Conservation (phyloP, 2,329 filamentous ascomycete species). For the Fusarium sambucinum region DNA sequence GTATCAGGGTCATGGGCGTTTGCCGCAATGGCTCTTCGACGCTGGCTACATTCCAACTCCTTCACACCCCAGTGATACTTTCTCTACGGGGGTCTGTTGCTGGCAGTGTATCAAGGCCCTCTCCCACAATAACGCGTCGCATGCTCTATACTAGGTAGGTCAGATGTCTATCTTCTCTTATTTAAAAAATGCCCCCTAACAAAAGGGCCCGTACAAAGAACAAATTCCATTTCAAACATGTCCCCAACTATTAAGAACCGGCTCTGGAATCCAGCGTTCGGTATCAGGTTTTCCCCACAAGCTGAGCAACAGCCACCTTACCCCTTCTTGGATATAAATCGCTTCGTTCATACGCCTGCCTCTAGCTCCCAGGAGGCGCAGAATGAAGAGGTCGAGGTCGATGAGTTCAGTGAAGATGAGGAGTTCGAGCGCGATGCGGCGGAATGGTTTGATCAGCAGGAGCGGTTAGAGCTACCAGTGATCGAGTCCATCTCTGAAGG, state of each 20-base stretch:
- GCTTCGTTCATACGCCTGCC: conserved; percentile 44
- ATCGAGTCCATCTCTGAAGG: conserved; percentile 14
- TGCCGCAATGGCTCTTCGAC: conserved; percentile 43
- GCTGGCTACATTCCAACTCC: conserved; percentile 33
- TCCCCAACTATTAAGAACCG: conserved; percentile 29
- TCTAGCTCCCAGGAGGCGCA: background rate
- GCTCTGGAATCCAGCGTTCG: conserved; percentile 50
- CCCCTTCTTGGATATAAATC: conserved; percentile 45
- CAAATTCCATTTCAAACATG: conserved; percentile 35
- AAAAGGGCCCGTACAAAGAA: conserved; percentile 5
- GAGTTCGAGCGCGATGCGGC: conserved; percentile 44
- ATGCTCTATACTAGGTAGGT: conserved; percentile 35
- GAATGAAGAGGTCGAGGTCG: conserved; percentile 5
- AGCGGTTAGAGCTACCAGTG: conserved; percentile 13
- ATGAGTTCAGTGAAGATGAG: conserved; percentile 44
- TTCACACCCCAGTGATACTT: conserved; percentile 39
- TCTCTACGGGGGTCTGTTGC: conserved; percentile 38
- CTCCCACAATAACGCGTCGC: conserved; percentile 25
- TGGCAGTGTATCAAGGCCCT: conserved; percentile 49
- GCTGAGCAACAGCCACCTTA: conserved; percentile 40
- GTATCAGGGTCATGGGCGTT: conserved; percentile 43
- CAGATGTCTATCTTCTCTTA: background rate
- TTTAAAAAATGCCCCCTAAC: conserved; percentile 28
- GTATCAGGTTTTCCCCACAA: conserved; percentile 50
- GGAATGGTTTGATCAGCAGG: conserved; percentile 47